These are phyloP conservation scores for Leccinum boreale DNA, from an alignment of 768 basidiomycete genomes.

Conservation along the genomic window DNA sequence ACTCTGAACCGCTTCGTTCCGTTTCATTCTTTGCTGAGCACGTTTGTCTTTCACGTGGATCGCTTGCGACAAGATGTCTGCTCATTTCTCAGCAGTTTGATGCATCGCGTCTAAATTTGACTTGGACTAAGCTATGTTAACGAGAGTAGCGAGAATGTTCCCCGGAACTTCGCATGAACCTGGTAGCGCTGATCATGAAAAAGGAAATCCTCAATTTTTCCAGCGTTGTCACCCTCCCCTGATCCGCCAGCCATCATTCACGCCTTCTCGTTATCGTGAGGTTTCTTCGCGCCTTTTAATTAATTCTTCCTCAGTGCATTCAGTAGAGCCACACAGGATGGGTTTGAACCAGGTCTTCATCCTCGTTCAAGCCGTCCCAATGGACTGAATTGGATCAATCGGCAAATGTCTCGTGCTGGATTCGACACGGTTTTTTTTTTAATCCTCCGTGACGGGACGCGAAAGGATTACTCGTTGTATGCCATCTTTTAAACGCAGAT, in stretches of 20 bases:
- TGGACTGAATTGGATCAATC: constrained; percentile 15
- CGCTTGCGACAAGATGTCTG: constrained; percentile 2
- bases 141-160: constrained; percentile 6
- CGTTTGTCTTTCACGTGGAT: constrained; percentile 8
- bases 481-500: constrained; percentile 11
- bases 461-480: constrained; percentile 5
- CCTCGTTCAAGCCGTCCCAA: constrained; percentile 13
- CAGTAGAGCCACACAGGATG: constrained; percentile 11
- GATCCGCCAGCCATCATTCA: constrained; percentile 32
- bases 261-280: constrained; percentile 30
- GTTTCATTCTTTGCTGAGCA: constrained; percentile 15
- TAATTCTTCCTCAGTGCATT: constrained; percentile 22
- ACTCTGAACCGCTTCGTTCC: constrained; percentile 14
- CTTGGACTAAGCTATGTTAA: constrained; percentile 2
- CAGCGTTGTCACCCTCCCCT: constrained; percentile 24
- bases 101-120: constrained; percentile 6
- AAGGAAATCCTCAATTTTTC: constrained; percentile 16
- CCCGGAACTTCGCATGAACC: constrained; percentile 9
- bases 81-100: constrained; percentile 2
- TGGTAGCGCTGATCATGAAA: constrained; percentile 27
- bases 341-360: constrained; percentile 7
- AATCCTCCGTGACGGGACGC: constrained; percentile 7
- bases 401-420: constrained; percentile 12
- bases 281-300: constrained; percentile 28
- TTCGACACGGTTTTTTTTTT: constrained; percentile 2